Evolutionary conservation across 345 rosid genomes (phyloP).

Genomic region (Microcos paniculata): DNA sequence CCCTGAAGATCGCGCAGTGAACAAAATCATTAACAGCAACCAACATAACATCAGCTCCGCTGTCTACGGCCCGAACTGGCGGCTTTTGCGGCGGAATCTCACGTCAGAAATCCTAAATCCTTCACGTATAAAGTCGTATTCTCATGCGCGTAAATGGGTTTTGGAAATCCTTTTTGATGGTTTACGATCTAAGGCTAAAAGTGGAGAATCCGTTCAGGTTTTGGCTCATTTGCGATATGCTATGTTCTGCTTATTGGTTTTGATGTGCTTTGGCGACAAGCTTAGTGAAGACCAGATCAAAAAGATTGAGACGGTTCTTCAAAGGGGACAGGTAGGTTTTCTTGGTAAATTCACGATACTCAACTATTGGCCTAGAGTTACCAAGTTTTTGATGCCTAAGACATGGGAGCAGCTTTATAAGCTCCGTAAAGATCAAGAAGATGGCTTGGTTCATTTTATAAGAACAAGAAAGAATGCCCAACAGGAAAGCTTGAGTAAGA

Average conservation of each 20-base stretch:
- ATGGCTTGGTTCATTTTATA: neutral
- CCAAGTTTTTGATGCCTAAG: neutral
- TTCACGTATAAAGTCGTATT: neutral
- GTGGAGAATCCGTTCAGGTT: neutral
- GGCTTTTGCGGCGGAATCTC: conserved; percentile 43
- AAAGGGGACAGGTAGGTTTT: neutral
- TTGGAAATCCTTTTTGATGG: conserved; percentile 22
- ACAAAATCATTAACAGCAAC: conserved; percentile 22
- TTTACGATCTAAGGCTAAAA: neutral
- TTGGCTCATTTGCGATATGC: conserved; percentile 31
- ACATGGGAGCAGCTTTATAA: neutral
- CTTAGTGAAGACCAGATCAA: neutral
- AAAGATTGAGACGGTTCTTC: neutral
- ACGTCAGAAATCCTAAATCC: conserved; percentile 44
- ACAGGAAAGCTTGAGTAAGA: neutral
- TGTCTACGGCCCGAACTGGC: conserved; percentile 44
- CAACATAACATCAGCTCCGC: conserved; percentile 40
- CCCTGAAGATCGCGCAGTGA: conserved; percentile 23
- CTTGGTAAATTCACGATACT: neutral
- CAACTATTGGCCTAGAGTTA: neutral
- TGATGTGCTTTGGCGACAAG: conserved; percentile 14
- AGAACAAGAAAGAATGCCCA: neutral
- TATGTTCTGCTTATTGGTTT: conserved; percentile 31
- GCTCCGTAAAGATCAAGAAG: neutral
- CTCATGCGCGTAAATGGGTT: conserved; percentile 39